These are phyloP conservation scores for Phoma sp. DNA, from an alignment of 2,329 filamentous ascomycete genomes.

Conservation along the genomic window DNA sequence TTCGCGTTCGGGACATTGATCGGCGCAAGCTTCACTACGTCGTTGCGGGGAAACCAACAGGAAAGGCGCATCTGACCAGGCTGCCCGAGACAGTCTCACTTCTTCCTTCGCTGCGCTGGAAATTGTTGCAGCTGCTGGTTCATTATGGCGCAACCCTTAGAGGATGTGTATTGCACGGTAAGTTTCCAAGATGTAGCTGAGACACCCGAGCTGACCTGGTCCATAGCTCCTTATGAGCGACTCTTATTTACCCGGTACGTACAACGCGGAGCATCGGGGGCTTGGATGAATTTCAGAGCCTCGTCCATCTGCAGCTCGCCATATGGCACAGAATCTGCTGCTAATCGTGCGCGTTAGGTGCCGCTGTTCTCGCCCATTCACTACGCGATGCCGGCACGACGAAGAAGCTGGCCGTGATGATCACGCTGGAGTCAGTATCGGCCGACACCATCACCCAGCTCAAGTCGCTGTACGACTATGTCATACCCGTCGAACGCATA, in stretches of 20 bases:
- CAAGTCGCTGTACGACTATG: constrained; percentile 83
- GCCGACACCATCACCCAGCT: constrained; percentile 79
- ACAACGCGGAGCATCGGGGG: background rate
- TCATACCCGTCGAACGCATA: constrained; percentile 84
- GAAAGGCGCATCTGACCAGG: constrained; percentile 18
- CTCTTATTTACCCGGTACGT: constrained; percentile 84
- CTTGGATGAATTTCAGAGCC: too few species aligned
- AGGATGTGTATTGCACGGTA: constrained; percentile 73
- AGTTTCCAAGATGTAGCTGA: constrained; percentile 35
- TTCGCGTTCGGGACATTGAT: constrained; percentile 34
- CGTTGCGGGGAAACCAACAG: constrained; percentile 38
- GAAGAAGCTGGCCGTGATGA: constrained; percentile 84
- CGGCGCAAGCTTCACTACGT: constrained; percentile 31
- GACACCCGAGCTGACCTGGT: constrained; percentile 34
- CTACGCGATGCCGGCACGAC: constrained; percentile 86
- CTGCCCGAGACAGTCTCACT: constrained; percentile 1
- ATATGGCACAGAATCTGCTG: background rate
- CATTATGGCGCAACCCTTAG: constrained; percentile 49
- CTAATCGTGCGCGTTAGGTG: constrained; percentile 65
- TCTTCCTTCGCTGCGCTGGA: constrained; percentile 6
- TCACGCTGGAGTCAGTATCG: constrained; percentile 82
- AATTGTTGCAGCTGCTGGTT: background rate
- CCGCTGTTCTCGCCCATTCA: constrained; percentile 91
- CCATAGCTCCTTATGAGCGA: constrained; percentile 88
- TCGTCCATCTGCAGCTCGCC: background rate